These are phyloP conservation scores for Pochonia chlamydosporia DNA, from an alignment of 2,329 filamentous ascomycete genomes.

Conservation along the genomic window DNA sequence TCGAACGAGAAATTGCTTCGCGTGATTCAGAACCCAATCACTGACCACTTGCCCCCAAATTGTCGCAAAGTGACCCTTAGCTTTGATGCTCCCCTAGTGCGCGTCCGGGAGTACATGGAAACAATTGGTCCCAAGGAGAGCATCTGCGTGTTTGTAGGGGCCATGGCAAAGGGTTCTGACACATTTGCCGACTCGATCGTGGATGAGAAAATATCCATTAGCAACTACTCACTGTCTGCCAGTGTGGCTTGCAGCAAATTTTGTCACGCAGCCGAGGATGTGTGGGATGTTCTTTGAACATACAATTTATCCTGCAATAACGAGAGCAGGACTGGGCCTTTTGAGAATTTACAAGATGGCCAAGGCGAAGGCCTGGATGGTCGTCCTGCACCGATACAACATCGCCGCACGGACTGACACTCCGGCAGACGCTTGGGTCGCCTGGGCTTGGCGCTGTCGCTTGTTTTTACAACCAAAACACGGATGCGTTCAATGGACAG, in stretches of 20 bases:
- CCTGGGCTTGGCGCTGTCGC: conserved; percentile 64
- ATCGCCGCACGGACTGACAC: conserved; percentile 44
- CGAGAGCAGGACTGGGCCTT: not conserved
- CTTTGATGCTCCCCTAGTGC: conserved; percentile 84
- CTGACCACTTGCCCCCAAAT: conserved; percentile 91
- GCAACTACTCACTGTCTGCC: conserved; percentile 93
- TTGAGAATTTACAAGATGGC: conserved; percentile 7
- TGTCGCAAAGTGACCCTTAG: conserved; percentile 97
- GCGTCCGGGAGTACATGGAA: conserved; percentile 83
- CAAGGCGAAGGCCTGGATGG: conserved; percentile 18
- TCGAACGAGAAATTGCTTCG: conserved; percentile 96
- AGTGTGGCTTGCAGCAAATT: conserved; percentile 99
- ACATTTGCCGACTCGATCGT: conserved; percentile 93
- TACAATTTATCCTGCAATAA: not conserved
- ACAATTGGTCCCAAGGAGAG: conserved; percentile 77
- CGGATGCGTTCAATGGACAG: conserved; percentile 68
- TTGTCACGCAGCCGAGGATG: conserved; percentile 95
- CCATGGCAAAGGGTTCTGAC: conserved; percentile 96
- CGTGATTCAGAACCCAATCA: conserved; percentile 97
- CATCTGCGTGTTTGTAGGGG: conserved; percentile 95
- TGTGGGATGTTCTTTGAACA: conserved; percentile 81
- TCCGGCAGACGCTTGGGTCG: conserved; percentile 51
- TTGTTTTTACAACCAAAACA: conserved; percentile 87
- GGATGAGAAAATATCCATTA: conserved; percentile 96
- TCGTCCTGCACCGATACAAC: conserved; percentile 61